Base-by-base conservation (phyloP, 257 asterid genomes). In the Mentha longifolia region DNA sequence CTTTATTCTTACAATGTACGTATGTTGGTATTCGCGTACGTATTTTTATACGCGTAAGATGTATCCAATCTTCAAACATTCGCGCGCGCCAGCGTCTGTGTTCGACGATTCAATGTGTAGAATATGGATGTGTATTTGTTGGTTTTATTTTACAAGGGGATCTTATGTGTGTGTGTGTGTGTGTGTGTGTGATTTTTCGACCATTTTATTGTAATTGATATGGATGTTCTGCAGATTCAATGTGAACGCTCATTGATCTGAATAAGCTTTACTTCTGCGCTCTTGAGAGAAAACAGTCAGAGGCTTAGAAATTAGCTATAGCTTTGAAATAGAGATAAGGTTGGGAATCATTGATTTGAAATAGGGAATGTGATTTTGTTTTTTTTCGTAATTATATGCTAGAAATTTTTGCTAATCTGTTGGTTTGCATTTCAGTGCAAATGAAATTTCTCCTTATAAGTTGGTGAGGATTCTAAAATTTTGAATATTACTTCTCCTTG, bases 101-200 rank as follows among this genome's bases (percentile, higher is more conserved):
- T 30, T 28, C 33, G 31, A 3, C 16, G 49, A n/a, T 73, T 52
- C 13, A 42, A 3, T 28, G 57, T 31, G 70, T 68, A 45, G 67
- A 69, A 69, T 69, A 72, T 47, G 79, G 46, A 35, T 35, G 39
- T 6, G 61, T 54, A 5, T 16, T 49, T 22, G 30, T 14, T 57
- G 42, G 52, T 35, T 52, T 73, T 50, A 75, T 22, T 59, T 60
- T 35, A 8, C 17, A 54, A 63, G 61, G 70, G 63, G 82, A 77
- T 80, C 82, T 58, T 6, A 41, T 42, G 33, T 30, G 39, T 67
- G 59, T 59, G 58, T 45, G 30, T 35, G 22, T 33, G 47, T 46
- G 5, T 28, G 46, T 66, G n/a, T n/a, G n/a, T n/a, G 61, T 55
- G 54, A 9, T 43, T 15, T 31, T 39, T 3, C 19, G 12, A 25